These are phyloP conservation scores for Penicillium ochrochloron DNA, from an alignment of 495 filamentous ascomycete species.

Conservation along the genomic window DNA sequence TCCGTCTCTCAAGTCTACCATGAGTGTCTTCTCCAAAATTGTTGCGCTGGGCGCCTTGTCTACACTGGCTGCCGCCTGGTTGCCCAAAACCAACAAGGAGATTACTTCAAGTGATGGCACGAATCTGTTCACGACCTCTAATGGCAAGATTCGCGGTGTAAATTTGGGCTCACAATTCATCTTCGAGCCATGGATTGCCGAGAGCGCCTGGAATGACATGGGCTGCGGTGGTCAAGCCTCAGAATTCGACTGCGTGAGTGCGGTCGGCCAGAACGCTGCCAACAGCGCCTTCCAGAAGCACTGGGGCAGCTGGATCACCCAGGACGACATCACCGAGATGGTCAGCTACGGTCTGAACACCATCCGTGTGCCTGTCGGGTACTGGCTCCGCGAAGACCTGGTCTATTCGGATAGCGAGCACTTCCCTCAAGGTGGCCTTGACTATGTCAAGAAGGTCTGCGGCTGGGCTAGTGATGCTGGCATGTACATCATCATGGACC, in stretches of 20 bases:
- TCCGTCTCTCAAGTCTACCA: not conserved
- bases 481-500: slow-evolving; percentile 66
- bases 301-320: slow-evolving; percentile 62
- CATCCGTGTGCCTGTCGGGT: slow-evolving; percentile 66
- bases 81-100: slow-evolving; percentile 2
- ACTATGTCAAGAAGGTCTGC: slow-evolving; percentile 58
- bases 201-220: slow-evolving; percentile 54
- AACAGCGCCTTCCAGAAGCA: slow-evolving; percentile 60
- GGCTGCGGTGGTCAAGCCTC: slow-evolving; percentile 56
- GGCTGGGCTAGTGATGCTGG: slow-evolving; percentile 59
- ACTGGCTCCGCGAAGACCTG: slow-evolving; percentile 64
- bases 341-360: slow-evolving; percentile 61
- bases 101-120: not conserved
- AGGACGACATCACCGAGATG: slow-evolving; percentile 60
- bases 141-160: slow-evolving; percentile 55
- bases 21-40: not conserved
- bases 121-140: not conserved
- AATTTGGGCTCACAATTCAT: slow-evolving; percentile 64
- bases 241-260: slow-evolving; percentile 62
- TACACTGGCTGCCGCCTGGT: not conserved
- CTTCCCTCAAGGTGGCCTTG: slow-evolving; percentile 60
- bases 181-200: slow-evolving; percentile 64
- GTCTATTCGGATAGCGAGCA: slow-evolving; percentile 57
- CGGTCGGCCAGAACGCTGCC: slow-evolving; percentile 57
- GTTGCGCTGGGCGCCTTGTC: not conserved